These are phyloP conservation scores for Crassisporium funariophilum DNA, from an alignment of 768 basidiomycete species.

Conservation along the genomic window DNA sequence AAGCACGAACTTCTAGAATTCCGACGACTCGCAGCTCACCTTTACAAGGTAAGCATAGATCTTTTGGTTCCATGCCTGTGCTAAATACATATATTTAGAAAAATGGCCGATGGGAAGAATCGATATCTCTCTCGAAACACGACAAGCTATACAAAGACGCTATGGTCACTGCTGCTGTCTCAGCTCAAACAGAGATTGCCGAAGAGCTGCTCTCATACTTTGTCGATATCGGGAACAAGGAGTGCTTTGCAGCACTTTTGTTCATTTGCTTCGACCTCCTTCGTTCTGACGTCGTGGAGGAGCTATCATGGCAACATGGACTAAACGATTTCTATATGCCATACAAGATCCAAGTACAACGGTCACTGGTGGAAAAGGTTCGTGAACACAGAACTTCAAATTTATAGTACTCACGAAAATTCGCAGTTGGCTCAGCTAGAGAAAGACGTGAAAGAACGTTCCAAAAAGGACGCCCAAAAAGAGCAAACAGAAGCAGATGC, in stretches of 20 bases:
- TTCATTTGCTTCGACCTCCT: constrained; percentile 96
- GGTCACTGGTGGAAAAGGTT: constrained; percentile 74
- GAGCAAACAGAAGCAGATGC: constrained; percentile 86
- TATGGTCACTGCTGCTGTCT: constrained; percentile 89
- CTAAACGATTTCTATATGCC: constrained; percentile 99
- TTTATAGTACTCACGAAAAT: constrained; percentile 9
- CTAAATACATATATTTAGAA: constrained; percentile 52
- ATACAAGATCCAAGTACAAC: constrained; percentile 86
- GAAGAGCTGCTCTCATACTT: constrained; percentile 97
- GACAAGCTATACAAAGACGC: constrained; percentile 98
- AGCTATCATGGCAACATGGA: constrained; percentile 94
- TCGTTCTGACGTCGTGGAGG: constrained; percentile 89
- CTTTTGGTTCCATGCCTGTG: neutral
- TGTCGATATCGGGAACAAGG: constrained; percentile 97
- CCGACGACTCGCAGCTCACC: constrained; percentile 89
- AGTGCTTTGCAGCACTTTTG: constrained; percentile 90
- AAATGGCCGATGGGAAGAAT: constrained; percentile 95
- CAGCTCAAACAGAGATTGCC: constrained; percentile 82
- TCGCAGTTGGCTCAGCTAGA: constrained; percentile 73
- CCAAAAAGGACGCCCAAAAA: constrained; percentile 85
- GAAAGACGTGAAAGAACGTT: constrained; percentile 86
- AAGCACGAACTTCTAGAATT: constrained; percentile 93
- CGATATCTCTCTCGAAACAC: constrained; percentile 91
- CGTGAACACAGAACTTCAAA: neutral
- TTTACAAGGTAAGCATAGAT: constrained; percentile 76